Evolutionary conservation across 768 basidiomycete genomes (phyloP).

Genomic region (Termitomyces sp.): DNA sequence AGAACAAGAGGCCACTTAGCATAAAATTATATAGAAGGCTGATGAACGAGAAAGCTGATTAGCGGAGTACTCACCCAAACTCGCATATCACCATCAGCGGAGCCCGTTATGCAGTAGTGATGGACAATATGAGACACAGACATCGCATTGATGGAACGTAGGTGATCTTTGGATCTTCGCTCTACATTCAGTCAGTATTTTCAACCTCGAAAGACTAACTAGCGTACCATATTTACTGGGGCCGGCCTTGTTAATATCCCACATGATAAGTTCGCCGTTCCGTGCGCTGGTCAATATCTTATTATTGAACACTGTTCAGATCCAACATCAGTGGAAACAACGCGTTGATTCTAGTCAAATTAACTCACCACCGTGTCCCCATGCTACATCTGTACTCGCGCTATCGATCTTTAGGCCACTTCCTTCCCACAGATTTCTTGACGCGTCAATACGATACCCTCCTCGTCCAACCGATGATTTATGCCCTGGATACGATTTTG

Average conservation of each 20-base stretch:
- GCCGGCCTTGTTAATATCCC: slow-evolving; percentile 71
- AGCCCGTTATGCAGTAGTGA: slow-evolving; percentile 75
- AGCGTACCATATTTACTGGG: slow-evolving; percentile 65
- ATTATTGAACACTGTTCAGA: slow-evolving; percentile 54
- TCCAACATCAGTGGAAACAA: neutral
- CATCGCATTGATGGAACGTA: slow-evolving; percentile 68
- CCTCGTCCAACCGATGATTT: slow-evolving; percentile 54
- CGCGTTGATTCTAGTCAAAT: neutral
- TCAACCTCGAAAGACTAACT: neutral
- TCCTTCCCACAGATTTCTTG: slow-evolving; percentile 75
- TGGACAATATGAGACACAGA: slow-evolving; percentile 65
- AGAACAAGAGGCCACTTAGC: neutral
- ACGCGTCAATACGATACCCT: slow-evolving; percentile 66
- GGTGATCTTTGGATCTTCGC: slow-evolving; percentile 63
- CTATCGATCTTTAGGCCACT: slow-evolving; percentile 78
- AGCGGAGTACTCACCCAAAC: slow-evolving; percentile 59
- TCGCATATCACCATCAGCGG: slow-evolving; percentile 76
- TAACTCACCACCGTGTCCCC: slow-evolving; percentile 64
- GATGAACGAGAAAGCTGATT: neutral
- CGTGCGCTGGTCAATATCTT: slow-evolving; percentile 79
- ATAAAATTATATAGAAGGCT: neutral
- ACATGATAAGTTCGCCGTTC: slow-evolving; percentile 81
- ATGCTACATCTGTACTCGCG: slow-evolving; percentile 76
- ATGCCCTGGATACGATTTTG: slow-evolving; percentile 40
- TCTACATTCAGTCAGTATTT: slow-evolving; percentile 35